phyloP scores from a whole-genome alignment of 805 yeast genomes.

The Candida pseudoglaebosa region DNA sequence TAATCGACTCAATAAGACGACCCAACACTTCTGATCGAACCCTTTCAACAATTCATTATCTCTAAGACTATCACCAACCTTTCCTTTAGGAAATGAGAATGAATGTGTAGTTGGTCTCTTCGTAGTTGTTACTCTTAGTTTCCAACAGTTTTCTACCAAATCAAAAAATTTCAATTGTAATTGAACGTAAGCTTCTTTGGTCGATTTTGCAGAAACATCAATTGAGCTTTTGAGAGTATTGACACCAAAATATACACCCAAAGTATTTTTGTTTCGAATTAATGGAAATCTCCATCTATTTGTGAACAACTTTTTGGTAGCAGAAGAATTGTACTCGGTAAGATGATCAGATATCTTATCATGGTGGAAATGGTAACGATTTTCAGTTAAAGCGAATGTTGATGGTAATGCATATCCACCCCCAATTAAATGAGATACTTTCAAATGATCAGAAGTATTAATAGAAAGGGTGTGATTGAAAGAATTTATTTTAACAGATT shows the following conservation, averaged over 20 bases:
- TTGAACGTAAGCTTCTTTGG: conserved; percentile 28
- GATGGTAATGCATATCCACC: conserved; percentile 33
- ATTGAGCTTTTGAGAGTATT: conserved; percentile 23
- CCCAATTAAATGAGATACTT: conserved; percentile 29
- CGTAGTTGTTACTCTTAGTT: conserved; percentile 29
- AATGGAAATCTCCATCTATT: conserved; percentile 33
- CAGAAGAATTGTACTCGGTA: conserved; percentile 27
- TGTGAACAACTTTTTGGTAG: conserved; percentile 31
- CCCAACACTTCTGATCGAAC: conserved; percentile 32
- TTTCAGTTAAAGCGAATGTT: conserved; percentile 20
- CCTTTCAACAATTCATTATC: conserved; percentile 23
- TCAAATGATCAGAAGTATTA: conserved; percentile 27
- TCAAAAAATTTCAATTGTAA: conserved; percentile 30
- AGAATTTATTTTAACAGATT: conserved; percentile 3
- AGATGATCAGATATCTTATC: conserved; percentile 32
- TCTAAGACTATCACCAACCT: conserved; percentile 16
- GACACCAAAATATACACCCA: conserved; percentile 31
- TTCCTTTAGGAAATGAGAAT: conserved; percentile 13
- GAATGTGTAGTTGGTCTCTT: conserved; percentile 25
- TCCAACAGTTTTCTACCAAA: conserved; percentile 14
- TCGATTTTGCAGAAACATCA: conserved; percentile 13
- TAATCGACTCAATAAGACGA: conserved; percentile 27
- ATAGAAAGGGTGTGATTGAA: conserved; percentile 18
- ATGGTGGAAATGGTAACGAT: conserved; percentile 17
- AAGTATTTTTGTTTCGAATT: conserved; percentile 18